Evolutionary conservation across 495 filamentous ascomycete genomes (phyloP).

Genomic region (Lepraria neglecta): DNA sequence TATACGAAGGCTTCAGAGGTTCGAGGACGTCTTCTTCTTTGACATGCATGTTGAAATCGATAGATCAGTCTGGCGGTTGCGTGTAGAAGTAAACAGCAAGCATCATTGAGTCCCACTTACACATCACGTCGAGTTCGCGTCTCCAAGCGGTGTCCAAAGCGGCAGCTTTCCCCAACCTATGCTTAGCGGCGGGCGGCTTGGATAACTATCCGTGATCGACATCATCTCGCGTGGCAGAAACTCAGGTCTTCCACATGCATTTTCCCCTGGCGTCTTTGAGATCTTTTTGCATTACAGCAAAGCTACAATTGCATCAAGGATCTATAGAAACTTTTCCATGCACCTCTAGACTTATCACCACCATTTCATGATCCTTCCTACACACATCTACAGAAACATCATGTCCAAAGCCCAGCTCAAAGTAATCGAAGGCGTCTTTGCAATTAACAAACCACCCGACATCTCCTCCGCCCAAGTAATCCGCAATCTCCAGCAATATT

Average conservation of each 20-base stretch:
- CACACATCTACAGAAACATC: constrained; percentile 37
- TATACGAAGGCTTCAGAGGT: constrained; percentile 47
- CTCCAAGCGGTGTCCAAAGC: constrained; percentile 9
- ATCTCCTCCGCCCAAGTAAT: constrained; percentile 83
- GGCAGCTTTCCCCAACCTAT: neutral
- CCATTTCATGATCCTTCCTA: constrained; percentile 6
- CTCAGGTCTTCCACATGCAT: constrained; percentile 1
- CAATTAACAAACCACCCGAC: constrained; percentile 84
- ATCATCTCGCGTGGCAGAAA: constrained; percentile 3
- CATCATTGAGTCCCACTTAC: neutral
- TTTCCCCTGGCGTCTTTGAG: neutral
- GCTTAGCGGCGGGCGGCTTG: neutral
- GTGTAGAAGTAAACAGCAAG: neutral
- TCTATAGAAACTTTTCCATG: neutral
- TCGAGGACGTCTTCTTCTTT: constrained; percentile 52
- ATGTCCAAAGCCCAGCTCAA: constrained; percentile 48
- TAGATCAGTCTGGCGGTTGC: neutral
- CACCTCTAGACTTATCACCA: neutral
- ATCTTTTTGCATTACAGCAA: neutral
- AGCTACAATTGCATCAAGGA: too few relatives aligned
- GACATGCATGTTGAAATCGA: constrained; percentile 28
- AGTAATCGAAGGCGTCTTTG: constrained; percentile 71
- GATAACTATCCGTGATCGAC: constrained; percentile 4
- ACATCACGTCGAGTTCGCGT: constrained; percentile 7
- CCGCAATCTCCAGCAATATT: constrained; percentile 70